Percentiles rank a stretch among this genome's conserved stretches.
These are phyloP conservation scores for Cyberlindnera sargentensis DNA, from an alignment of 805 yeast genomes.

Conservation along the genomic window DNA sequence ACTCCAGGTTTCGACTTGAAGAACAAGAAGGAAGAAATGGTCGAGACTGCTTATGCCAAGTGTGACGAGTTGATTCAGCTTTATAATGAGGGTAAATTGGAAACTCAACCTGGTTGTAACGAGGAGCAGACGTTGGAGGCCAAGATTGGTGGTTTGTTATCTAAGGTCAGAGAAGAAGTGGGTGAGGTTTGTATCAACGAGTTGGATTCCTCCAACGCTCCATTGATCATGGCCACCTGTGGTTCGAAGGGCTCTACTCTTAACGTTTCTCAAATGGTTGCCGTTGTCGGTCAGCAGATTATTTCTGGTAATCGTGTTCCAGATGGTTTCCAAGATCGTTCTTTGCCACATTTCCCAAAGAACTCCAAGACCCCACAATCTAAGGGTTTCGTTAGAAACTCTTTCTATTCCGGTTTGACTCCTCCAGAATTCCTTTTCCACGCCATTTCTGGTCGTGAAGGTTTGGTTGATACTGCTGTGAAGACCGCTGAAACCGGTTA, in stretches of 20 bases:
- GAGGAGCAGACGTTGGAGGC: conserved; percentile 98
- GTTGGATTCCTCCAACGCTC: conserved; percentile 85
- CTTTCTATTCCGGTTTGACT: conserved; percentile 86
- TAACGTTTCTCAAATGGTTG: conserved; percentile 99
- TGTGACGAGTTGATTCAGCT: conserved; percentile 85
- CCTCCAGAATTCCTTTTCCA: conserved; percentile 98
- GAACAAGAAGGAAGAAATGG: conserved; percentile 75
- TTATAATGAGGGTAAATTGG: conserved; percentile 79
- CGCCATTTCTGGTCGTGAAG: conserved; percentile 99
- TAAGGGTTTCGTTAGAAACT: conserved; percentile 95
- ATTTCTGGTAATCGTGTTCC: conserved; percentile 99
- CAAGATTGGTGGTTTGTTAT: conserved; percentile 89
- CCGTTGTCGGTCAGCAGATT: conserved; percentile 98
- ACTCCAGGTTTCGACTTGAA: conserved; percentile 83
- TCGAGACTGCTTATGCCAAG: conserved; percentile 80
- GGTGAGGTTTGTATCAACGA: conserved; percentile 97
- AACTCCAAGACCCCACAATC: conserved; percentile 96
- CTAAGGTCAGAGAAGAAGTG: conserved; percentile 97
- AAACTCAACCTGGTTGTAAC: conserved; percentile 98
- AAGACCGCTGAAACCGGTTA: conserved; percentile 99
- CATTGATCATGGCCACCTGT: conserved; percentile 97
- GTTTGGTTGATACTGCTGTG: conserved; percentile 98
- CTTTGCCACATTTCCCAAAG: conserved; percentile 93
- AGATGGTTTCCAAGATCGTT: conserved; percentile 99
- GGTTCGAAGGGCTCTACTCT: conserved; percentile 98